Conservation (phyloP, 2,329 filamentous ascomycete species). For the Cladosporium sp. region DNA sequence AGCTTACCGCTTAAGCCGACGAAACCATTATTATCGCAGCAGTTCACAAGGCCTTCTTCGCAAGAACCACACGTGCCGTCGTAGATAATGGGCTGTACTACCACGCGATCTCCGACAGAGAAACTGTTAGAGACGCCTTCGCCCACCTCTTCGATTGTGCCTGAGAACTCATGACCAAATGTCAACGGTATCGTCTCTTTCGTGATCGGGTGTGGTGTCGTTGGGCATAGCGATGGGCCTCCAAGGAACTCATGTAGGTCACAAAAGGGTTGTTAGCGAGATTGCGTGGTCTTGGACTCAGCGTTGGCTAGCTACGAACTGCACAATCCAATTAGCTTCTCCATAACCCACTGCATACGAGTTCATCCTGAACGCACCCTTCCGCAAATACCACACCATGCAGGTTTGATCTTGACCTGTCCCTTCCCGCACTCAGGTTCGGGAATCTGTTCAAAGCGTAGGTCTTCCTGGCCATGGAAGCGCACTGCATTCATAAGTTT, state of each 20-base stretch:
- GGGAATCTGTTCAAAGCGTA: slow-evolving; percentile 38
- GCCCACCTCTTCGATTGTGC: slow-evolving; percentile 53
- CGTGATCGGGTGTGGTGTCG: slow-evolving; percentile 56
- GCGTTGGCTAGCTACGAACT: neutral
- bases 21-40: slow-evolving; percentile 57
- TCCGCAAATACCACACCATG: slow-evolving; percentile 39
- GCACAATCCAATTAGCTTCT: neutral
- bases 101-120: slow-evolving; percentile 51
- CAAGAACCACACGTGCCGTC: slow-evolving; percentile 55
- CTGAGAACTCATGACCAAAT: slow-evolving; percentile 56
- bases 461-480: slow-evolving; percentile 40
- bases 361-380: slow-evolving; percentile 12
- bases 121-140: slow-evolving; percentile 49
- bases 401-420: slow-evolving; percentile 40
- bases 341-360: neutral
- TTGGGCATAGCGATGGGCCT: slow-evolving; percentile 45
- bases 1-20: slow-evolving; percentile 49
- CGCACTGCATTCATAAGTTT: slow-evolving; percentile 39
- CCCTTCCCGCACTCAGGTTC: slow-evolving; percentile 36
- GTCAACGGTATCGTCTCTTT: slow-evolving; percentile 53
- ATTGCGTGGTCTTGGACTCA: neutral
- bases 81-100: slow-evolving; percentile 57
- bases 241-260: slow-evolving; percentile 40
- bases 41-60: slow-evolving; percentile 54
- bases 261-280: slow-evolving; percentile 15